phyloP scores from a whole-genome alignment of 2,329 filamentous ascomycete species.

The Ilyonectria destructans region DNA sequence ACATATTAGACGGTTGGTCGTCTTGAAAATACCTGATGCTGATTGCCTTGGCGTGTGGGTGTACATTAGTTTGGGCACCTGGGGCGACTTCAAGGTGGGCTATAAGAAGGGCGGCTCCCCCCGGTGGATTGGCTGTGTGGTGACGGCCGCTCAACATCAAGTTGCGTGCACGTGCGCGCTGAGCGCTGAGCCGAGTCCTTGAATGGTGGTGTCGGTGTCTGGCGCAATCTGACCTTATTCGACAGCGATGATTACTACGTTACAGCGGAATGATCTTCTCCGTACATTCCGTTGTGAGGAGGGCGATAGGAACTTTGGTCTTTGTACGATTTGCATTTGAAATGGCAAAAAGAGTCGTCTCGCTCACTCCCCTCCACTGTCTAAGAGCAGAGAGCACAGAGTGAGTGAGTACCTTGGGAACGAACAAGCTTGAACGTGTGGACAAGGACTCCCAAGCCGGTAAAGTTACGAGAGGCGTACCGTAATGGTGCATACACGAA shows the following conservation, averaged over 20 bases:
- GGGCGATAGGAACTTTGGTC: background rate
- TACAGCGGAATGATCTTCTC: background rate
- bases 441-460: background rate
- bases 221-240: background rate
- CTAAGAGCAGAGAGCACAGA: background rate
- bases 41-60: constrained; percentile 16
- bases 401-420: background rate
- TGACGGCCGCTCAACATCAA: constrained; percentile 8
- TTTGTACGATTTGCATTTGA: background rate
- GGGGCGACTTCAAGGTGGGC: background rate
- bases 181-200: background rate
- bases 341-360: background rate
- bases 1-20: background rate
- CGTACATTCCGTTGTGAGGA: background rate
- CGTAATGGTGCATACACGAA: background rate
- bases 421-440: background rate
- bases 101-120: constrained; percentile 22
- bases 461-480: background rate
- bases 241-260: background rate
- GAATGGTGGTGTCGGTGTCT: background rate
- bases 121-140: constrained; percentile 3
- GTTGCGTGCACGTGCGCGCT: constrained; percentile 1
- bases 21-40: constrained; percentile 1
- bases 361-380: background rate
- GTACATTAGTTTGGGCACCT: constrained; percentile 5